Evolutionary conservation across 116 monocot species (phyloP).

Genomic region (Dioscorea cayenensis): DNA sequence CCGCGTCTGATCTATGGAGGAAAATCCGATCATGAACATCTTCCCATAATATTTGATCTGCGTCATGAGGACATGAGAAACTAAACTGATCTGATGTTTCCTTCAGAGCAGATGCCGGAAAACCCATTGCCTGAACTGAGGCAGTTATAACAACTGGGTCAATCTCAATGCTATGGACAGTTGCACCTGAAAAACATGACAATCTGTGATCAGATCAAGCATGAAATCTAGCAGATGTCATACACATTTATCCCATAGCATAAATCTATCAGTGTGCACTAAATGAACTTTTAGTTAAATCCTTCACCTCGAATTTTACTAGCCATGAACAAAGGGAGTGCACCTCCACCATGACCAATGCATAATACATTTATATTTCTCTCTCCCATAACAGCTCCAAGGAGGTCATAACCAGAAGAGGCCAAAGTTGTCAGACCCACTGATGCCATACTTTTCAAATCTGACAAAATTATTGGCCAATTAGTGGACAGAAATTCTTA

Average conservation of each 20-base stretch:
- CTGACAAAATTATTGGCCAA: conserved; percentile 25
- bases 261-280: background rate
- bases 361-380: conserved; percentile 62
- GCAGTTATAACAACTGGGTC: conserved; percentile 88
- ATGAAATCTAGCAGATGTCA: background rate
- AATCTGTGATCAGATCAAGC: conserved; percentile 3
- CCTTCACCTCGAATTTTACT: conserved; percentile 67
- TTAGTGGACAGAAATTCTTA: background rate
- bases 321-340: conserved; percentile 76
- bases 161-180: conserved; percentile 74
- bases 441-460: conserved; percentile 87
- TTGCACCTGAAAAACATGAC: conserved; percentile 51
- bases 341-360: conserved; percentile 94
- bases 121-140: conserved; percentile 82
- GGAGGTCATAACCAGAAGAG: conserved; percentile 56
- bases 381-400: conserved; percentile 45
- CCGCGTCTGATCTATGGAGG: conserved; percentile 63
- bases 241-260: background rate
- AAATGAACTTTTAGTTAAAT: conserved; percentile 1
- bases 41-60: conserved; percentile 43
- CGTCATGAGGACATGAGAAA: conserved; percentile 15
- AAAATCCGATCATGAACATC: conserved; percentile 43
- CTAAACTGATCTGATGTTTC: conserved; percentile 5
- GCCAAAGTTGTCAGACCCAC: conserved; percentile 70
- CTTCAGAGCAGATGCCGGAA: conserved; percentile 45